Percentiles rank a stretch among this genome's conserved stretches.
Conservation (phyloP, 116 monocot species). For the Posidonia oceanica region DNA sequence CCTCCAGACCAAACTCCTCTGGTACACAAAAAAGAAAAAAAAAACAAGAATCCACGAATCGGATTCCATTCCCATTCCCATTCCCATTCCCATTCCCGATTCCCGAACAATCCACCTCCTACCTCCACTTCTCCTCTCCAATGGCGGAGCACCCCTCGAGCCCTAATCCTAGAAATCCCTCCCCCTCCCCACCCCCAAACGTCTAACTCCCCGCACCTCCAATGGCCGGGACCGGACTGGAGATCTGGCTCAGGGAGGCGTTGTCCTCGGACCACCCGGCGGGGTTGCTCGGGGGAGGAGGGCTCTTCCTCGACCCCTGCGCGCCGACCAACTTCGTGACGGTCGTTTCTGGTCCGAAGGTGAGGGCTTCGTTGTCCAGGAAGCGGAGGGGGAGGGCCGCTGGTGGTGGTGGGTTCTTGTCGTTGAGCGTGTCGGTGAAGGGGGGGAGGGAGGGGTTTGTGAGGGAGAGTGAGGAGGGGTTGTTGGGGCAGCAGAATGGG, state of each 20-base stretch:
- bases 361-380: neutral
- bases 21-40: too few species aligned
- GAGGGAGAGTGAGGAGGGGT: constrained; percentile 14
- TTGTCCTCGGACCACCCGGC: neutral
- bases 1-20: too few species aligned
- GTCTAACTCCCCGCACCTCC: neutral
- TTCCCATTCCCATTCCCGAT: neutral
- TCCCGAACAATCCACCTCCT: neutral
- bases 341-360: constrained; percentile 11
- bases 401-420: constrained; percentile 32
- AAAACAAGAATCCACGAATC: neutral
- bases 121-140: constrained; percentile 2
- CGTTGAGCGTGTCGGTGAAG: constrained; percentile 74
- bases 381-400: neutral
- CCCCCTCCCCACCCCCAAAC: neutral
- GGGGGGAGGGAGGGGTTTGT: constrained; percentile 36
- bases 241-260: constrained; percentile 30
- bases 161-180: constrained; percentile 10
- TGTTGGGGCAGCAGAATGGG: constrained; percentile 33
- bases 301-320: constrained; percentile 49
- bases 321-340: constrained; percentile 21
- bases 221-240: constrained; percentile 42
- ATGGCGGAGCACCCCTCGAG: constrained; percentile 1
- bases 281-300: constrained; percentile 18
- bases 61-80: neutral